A percentile compares a stretch with the other conserved stretches of the same genome.
These are phyloP conservation scores for Pouteria campechiana DNA, from an alignment of 179 eudicot genomes.

Conservation along the genomic window DNA sequence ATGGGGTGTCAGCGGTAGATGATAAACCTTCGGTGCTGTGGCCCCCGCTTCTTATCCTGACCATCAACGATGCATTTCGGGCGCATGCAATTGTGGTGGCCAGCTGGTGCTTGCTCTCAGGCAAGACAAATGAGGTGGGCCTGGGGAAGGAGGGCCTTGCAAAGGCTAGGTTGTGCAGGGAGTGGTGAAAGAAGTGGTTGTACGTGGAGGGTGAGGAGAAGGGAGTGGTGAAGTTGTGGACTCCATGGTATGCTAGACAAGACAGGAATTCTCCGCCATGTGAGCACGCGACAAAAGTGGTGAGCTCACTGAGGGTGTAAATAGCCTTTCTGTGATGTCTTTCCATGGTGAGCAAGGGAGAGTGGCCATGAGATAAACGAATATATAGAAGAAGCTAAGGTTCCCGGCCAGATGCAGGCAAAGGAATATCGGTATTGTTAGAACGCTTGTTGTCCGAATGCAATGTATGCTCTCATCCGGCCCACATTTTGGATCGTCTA, in stretches of 20 bases:
- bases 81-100: conserved; percentile 6
- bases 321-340: no score
- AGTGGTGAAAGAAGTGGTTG: conserved; percentile 1
- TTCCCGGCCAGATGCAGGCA: no score
- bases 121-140: conserved; percentile 4
- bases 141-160: background rate
- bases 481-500: no score
- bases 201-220: background rate
- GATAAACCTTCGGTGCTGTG: conserved; percentile 25
- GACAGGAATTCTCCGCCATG: no score
- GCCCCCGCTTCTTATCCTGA: conserved; percentile 17
- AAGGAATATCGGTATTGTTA: no score
- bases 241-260: conserved; percentile 2
- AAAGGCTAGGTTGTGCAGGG: conserved; percentile 10
- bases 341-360: no score
- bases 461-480: no score
- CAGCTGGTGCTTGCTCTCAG: conserved; percentile 6
- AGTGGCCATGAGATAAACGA: no score
- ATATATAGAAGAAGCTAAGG: no score
- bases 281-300: no score
- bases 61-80: background rate
- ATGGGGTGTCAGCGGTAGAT: conserved; percentile 7
- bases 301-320: no score
- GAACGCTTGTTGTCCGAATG: no score
- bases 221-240: conserved; percentile 9